Percentiles rank a stretch among this genome's conserved stretches.
These are phyloP conservation scores for Venturia asperata DNA, from an alignment of 2,329 filamentous ascomycete genomes.

Conservation along the genomic window DNA sequence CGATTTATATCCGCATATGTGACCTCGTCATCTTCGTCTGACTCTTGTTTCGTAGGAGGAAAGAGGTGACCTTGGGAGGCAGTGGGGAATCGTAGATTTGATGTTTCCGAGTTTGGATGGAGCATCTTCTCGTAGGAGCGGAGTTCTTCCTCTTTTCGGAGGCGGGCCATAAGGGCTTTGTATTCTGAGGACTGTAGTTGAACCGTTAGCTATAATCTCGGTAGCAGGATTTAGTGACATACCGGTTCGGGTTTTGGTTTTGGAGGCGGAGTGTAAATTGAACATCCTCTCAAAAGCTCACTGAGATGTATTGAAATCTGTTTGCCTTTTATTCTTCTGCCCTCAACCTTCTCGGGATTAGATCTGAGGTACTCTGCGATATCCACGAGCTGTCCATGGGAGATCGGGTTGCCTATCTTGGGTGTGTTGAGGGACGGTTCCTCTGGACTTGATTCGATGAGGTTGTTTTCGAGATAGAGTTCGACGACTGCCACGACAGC, in stretches of 20 bases:
- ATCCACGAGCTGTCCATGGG: slow-evolving; percentile 60
- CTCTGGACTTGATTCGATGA: slow-evolving; percentile 23
- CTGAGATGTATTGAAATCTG: slow-evolving; percentile 51
- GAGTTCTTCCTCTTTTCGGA: slow-evolving; percentile 76
- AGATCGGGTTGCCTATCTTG: slow-evolving; percentile 58
- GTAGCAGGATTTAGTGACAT: slow-evolving; percentile 28
- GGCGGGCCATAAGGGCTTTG: slow-evolving; percentile 75
- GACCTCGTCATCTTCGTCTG: slow-evolving; percentile 51
- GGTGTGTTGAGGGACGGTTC: slow-evolving; percentile 48
- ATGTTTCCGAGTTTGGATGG: slow-evolving; percentile 54
- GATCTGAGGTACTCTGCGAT: slow-evolving; percentile 48
- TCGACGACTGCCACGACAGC: slow-evolving; percentile 57
- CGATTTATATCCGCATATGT: slow-evolving; percentile 68
- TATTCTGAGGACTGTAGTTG: slow-evolving; percentile 64
- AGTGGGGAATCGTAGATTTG: slow-evolving; percentile 52
- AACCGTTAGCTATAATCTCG: background rate
- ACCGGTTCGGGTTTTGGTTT: slow-evolving; percentile 72
- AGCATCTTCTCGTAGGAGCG: slow-evolving; percentile 76
- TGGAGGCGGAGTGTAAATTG: slow-evolving; percentile 71
- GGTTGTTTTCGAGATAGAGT: slow-evolving; percentile 24
- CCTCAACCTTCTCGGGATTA: slow-evolving; percentile 15
- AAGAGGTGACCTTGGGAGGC: slow-evolving; percentile 50
- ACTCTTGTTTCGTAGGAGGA: slow-evolving; percentile 29
- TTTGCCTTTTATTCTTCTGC: background rate
- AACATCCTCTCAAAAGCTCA: slow-evolving; percentile 61